Evolutionary conservation across 495 filamentous ascomycete genomes (phyloP), one percentile per base, ranked within the genome.

Genomic region (Penicillium ochrochloron): DNA sequence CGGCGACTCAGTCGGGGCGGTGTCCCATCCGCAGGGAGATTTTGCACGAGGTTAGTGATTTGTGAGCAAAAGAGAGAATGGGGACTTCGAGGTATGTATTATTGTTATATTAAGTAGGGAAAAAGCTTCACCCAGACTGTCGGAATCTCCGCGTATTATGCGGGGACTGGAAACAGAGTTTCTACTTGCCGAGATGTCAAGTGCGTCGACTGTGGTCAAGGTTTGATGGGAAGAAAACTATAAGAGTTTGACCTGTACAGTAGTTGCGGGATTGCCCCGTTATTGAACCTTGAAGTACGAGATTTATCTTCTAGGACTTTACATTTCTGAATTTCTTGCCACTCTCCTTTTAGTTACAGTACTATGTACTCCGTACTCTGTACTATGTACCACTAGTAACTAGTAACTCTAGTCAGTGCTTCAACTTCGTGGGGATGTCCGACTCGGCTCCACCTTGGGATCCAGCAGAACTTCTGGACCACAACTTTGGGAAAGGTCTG

Each of bases 1-100:
- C 46, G 51, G 63, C 63, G 60, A 57, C 57, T 66, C 53, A 42
- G 46, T 12, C 29, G 52, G 35, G 48, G 19, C 34, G 14, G 37
- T 17, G 15, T 14, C 37, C 37, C 37, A 41, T 41, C 37, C 37
- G 37, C 15, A 12, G 37, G 37, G 37, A 12, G 35, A 37, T 14
- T 15, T 39, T 41, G 37, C 37, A 41, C 37, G 15, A 12, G 37
- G 37, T 17, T 41, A 14, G 37, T 41, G 37, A 3, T 17, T 41
- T 17, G 35, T 14, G 15, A 41, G 17, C 37, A 6, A 17, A 12
- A 41, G 37, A 41, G 37, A 41, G 37, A 41, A 41, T 17, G 5
- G 5, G 8, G 35, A 3, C 8, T 37, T 41, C 10, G 37, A 41
- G 37, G 14, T 41, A 41, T 41, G 37, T 17, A 41, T 41, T 41